A percentile compares a stretch with the other conserved stretches of the same genome.
These are phyloP conservation scores for Calonectria naviculata DNA, from an alignment of 2,329 filamentous ascomycete genomes.

Conservation along the genomic window DNA sequence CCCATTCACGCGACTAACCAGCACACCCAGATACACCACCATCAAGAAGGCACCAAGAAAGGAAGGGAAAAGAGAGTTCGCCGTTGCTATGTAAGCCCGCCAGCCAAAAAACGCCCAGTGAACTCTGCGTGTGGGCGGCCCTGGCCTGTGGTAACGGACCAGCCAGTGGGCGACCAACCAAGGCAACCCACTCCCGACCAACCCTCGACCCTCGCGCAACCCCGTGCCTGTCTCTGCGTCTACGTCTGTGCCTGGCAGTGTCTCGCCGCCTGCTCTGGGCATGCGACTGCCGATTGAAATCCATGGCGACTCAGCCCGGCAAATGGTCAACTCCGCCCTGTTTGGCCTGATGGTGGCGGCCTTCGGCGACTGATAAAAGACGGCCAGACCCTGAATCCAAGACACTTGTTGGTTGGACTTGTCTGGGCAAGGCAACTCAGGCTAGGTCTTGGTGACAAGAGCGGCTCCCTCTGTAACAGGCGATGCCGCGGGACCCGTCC, in stretches of 20 bases:
- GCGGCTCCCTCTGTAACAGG: conserved; percentile 15
- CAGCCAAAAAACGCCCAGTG: conserved; percentile 1
- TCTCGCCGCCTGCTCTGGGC: neutral
- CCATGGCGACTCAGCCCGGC: conserved; percentile 1
- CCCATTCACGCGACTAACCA: conserved; percentile 10
- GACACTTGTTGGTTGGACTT: conserved; percentile 14
- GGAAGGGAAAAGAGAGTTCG: conserved; percentile 6
- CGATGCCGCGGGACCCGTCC: conserved; percentile 16
- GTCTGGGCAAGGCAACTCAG: conserved; percentile 6
- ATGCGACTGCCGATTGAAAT: conserved; percentile 2
- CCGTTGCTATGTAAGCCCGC: conserved; percentile 13
- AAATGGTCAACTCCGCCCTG: neutral
- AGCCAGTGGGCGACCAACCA: conserved; percentile 9
- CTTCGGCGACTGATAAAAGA: neutral
- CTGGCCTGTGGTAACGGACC: neutral
- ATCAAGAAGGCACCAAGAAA: neutral
- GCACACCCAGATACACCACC: conserved; percentile 16
- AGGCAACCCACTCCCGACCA: conserved; percentile 20
- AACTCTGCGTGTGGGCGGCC: conserved; percentile 13
- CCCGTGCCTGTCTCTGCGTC: conserved; percentile 30
- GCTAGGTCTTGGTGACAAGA: conserved; percentile 10
- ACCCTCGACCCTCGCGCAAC: conserved; percentile 34
- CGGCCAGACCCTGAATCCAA: conserved; percentile 13
- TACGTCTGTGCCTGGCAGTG: conserved; percentile 7
- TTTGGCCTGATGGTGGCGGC: neutral